phyloP scores from a whole-genome alignment of 805 yeast species.

The Scheffersomyces coipomensis region DNA sequence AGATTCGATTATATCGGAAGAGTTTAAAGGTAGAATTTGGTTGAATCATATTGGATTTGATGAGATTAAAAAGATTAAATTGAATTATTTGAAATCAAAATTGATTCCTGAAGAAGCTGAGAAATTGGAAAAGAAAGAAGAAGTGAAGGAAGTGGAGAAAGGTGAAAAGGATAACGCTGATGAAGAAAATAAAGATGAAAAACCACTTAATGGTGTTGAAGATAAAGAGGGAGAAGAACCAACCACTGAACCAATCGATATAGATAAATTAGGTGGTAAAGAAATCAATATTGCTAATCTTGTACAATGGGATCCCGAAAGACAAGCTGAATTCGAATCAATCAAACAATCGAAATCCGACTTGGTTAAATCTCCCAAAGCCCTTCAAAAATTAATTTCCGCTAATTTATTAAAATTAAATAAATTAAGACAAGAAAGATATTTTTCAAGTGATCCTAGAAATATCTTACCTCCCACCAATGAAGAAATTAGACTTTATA shows the following conservation, averaged over 20 bases:
- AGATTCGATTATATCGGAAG: conserved; percentile 29
- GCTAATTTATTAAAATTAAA: conserved; percentile 30
- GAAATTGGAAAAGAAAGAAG: conserved; percentile 8
- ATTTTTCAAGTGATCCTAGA: conserved; percentile 23
- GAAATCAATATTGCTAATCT: conserved; percentile 30
- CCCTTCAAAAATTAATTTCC: conserved; percentile 35
- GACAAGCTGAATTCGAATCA: conserved; percentile 18
- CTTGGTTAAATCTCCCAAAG: conserved; percentile 23
- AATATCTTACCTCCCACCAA: conserved; percentile 23
- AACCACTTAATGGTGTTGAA: conserved; percentile 4
- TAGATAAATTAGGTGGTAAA: neutral
- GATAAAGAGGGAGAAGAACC: conserved; percentile 8
- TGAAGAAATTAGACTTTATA: conserved; percentile 26
- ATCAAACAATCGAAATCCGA: conserved; percentile 22
- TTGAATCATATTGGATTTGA: conserved; percentile 36
- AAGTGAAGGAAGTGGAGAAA: conserved; percentile 11
- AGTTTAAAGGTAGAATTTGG: conserved; percentile 36
- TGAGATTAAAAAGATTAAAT: conserved; percentile 26
- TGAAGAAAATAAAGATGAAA: conserved; percentile 1
- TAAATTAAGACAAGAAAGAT: conserved; percentile 40
- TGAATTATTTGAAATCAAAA: conserved; percentile 9
- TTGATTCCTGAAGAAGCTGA: conserved; percentile 3
- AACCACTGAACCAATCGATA: conserved; percentile 4
- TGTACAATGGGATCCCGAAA: conserved; percentile 35
- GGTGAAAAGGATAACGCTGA: conserved; percentile 9